Evolutionary conservation across 1,284 basidiomycete genomes (phyloP).

Genomic region (Pterulicium gracile): DNA sequence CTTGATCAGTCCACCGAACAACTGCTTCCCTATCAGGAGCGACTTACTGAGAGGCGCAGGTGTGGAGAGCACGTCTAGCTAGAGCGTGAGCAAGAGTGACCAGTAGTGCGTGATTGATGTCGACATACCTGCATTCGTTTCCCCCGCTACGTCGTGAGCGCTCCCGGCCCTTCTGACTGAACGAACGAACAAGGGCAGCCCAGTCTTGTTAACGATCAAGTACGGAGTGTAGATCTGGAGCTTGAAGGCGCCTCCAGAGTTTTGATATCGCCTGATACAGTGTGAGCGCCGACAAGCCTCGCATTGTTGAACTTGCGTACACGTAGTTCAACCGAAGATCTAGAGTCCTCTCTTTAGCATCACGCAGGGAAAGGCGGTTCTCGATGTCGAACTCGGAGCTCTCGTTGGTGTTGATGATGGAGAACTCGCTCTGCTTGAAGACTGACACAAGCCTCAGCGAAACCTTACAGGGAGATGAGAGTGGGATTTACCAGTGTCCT

Average conservation of each 20-base stretch:
- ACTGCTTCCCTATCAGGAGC: too few species aligned
- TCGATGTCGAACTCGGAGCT: constrained; percentile 88
- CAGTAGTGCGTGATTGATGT: constrained; percentile 5
- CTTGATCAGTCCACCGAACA: constrained; percentile 1
- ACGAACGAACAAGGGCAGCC: constrained; percentile 73
- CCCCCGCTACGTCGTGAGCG: constrained; percentile 81
- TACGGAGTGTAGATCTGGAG: constrained; percentile 95
- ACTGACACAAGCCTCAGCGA: constrained; percentile 33
- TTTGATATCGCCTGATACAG: constrained; percentile 59
- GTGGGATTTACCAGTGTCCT: constrained; percentile 66
- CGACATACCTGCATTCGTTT: constrained; percentile 41
- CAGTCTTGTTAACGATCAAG: constrained; percentile 90
- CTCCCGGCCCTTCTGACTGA: constrained; percentile 61
- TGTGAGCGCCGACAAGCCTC: not conserved
- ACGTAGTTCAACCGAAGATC: constrained; percentile 83
- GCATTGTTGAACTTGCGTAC: constrained; percentile 31
- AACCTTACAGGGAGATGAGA: constrained; percentile 5
- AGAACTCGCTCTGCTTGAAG: constrained; percentile 97
- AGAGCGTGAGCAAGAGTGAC: constrained; percentile 5
- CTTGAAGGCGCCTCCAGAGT: constrained; percentile 97
- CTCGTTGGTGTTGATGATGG: constrained; percentile 93
- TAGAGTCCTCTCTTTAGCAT: constrained; percentile 71
- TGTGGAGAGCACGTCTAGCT: constrained; percentile 44
- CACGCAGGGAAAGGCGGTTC: constrained; percentile 61
- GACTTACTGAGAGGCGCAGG: constrained; percentile 70